A percentile compares a stretch with the other conserved stretches of the same genome.
Conservation (phyloP, 2,329 filamentous ascomycete species). For the Calonectria montana region DNA sequence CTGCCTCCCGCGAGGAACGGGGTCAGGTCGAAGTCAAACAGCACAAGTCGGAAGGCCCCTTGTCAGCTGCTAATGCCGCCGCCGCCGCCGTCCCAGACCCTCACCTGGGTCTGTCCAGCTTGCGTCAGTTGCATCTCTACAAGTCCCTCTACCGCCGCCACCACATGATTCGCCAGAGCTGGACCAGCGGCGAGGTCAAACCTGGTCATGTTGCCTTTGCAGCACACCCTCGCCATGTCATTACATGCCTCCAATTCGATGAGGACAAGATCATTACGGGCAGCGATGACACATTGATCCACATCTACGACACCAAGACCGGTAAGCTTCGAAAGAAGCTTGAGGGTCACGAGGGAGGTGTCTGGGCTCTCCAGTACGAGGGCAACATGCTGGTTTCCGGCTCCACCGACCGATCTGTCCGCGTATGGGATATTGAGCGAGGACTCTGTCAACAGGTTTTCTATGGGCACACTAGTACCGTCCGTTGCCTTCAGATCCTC, state of each 20-base stretch:
- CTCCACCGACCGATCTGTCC: slow-evolving; percentile 95
- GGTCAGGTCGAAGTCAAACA: slow-evolving; percentile 54
- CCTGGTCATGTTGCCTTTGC: slow-evolving; percentile 94
- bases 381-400: slow-evolving; percentile 96
- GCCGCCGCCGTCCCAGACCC: slow-evolving; percentile 84
- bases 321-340: slow-evolving; percentile 86
- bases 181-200: slow-evolving; percentile 88
- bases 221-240: slow-evolving; percentile 96
- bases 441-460: slow-evolving; percentile 95
- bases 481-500: slow-evolving; percentile 93
- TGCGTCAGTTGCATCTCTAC: slow-evolving; percentile 90
- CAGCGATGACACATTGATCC: slow-evolving; percentile 96
- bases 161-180: slow-evolving; percentile 88
- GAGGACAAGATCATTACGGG: slow-evolving; percentile 98
- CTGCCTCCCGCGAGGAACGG: slow-evolving; percentile 55
- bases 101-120: slow-evolving; percentile 78
- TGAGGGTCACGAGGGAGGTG: slow-evolving; percentile 94
- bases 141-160: slow-evolving; percentile 97
- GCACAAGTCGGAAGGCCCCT: slow-evolving; percentile 81
- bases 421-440: slow-evolving; percentile 98
- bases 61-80: slow-evolving; percentile 88
- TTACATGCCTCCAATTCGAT: slow-evolving; percentile 97
- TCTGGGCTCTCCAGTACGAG: slow-evolving; percentile 97
- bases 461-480: slow-evolving; percentile 96
- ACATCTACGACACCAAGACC: slow-evolving; percentile 97